A percentile compares a stretch with the other conserved stretches of the same genome.
phyloP scores from a whole-genome alignment of 2,329 filamentous ascomycete genomes.

The Trichoderma breve region DNA sequence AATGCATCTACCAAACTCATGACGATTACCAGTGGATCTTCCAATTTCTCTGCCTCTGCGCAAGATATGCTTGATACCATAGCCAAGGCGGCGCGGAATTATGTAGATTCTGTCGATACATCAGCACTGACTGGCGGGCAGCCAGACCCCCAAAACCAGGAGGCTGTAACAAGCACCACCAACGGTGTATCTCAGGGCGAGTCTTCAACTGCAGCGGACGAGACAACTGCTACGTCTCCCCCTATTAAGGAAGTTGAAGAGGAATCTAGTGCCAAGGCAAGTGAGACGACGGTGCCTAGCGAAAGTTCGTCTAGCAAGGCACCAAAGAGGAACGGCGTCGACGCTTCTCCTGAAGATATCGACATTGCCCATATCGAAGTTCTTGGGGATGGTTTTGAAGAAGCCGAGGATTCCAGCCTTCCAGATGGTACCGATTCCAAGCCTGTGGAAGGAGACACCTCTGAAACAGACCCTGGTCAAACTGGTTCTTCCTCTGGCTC shows the following conservation, averaged over 20 bases:
- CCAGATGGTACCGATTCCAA: background rate
- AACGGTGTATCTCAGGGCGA: background rate
- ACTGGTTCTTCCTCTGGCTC: background rate
- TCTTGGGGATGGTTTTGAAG: slow-evolving; percentile 26
- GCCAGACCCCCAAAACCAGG: background rate
- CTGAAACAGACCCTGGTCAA: background rate
- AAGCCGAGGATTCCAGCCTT: slow-evolving; percentile 17
- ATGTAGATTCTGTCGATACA: slow-evolving; percentile 42
- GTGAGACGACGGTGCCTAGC: background rate
- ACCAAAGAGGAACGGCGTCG: slow-evolving; percentile 19
- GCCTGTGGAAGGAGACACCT: background rate
- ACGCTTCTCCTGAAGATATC: slow-evolving; percentile 48
- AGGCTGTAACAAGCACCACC: background rate
- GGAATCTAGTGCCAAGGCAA: background rate
- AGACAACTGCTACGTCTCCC: background rate
- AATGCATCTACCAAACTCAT: slow-evolving; percentile 44
- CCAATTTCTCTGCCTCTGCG: slow-evolving; percentile 36
- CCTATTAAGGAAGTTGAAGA: background rate
- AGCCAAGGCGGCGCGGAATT: slow-evolving; percentile 50
- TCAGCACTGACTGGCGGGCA: slow-evolving; percentile 13
- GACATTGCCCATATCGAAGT: slow-evolving; percentile 43
- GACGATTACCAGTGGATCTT: slow-evolving; percentile 39
- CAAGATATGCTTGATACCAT: slow-evolving; percentile 51
- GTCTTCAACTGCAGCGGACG: background rate
- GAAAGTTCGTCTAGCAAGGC: background rate